These are phyloP conservation scores for Vitis vinifera DNA, from an alignment of 164 flowering plant species.

Conservation along the genomic window DNA sequence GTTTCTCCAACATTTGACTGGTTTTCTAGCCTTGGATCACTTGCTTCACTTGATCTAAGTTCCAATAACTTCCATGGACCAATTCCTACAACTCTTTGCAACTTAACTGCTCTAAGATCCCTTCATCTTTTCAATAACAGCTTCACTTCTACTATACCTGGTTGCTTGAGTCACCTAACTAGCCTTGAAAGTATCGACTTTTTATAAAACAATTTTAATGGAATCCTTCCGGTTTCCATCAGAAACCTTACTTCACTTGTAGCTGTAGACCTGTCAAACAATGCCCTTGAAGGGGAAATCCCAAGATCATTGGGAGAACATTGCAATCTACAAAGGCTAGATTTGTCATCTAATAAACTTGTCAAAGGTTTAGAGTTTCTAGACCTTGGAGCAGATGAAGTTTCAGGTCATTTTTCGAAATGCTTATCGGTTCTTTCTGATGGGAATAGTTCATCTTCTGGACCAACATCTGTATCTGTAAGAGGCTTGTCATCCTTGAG, in stretches of 20 bases:
- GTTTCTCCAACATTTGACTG: background rate
- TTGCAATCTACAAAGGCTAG: background rate
- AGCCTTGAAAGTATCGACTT: background rate
- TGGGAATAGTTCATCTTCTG: background rate
- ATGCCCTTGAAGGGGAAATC: conserved; percentile 4
- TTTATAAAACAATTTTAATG: no score
- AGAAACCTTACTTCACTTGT: conserved; percentile 6
- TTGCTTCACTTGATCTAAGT: background rate
- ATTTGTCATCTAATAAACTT: no score
- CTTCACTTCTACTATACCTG: conserved; percentile 7
- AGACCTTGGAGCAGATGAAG: no score
- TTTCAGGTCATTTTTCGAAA: background rate
- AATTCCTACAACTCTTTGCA: background rate
- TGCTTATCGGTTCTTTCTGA: no score
- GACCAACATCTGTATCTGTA: no score
- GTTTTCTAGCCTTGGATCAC: background rate
- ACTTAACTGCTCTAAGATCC: conserved; percentile 5
- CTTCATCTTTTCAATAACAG: background rate
- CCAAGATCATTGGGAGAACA: background rate
- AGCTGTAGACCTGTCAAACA: background rate
- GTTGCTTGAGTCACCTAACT: background rate
- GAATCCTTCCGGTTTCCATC: background rate
- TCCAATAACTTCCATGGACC: background rate
- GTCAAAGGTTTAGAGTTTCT: no score
- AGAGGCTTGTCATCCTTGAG: background rate